Evolutionary conservation across 2,329 filamentous ascomycete genomes (phyloP), one percentile per base, ranked within the genome.

Genomic region (Ambrosiella cleistominuta): DNA sequence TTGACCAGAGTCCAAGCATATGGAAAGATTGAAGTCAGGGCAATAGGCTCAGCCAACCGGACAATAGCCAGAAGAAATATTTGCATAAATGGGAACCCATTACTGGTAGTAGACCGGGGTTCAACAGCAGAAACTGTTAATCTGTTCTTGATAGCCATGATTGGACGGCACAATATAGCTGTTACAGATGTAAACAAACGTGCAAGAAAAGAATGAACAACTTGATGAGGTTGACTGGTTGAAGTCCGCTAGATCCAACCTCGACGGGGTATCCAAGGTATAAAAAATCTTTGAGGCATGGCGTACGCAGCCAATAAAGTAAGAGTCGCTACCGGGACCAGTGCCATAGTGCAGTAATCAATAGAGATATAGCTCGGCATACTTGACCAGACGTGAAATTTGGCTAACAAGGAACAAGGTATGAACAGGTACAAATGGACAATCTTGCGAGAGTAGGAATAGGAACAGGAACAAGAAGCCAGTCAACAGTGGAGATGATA

Each of bases 11-110:
- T 79, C 85, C 86, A 94, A 61, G 87, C 87, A 70, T 95, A 96
- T 17, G 90, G 90, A 65, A 91, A 94, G 70, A 95, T 93, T 66
- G 87, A 93, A 1, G 89, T 95, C 63, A 96, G 79, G 55, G 90
- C 89, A 65, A 96, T 91, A 19, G 90, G 90, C 70, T 96, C 90
- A 57, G 89, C 87, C 64, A 96, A 81, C 62, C 90, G 88, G 67
- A 94, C 90, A 75, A 95, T 88, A 68, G 88, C 89, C 63, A 96
- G 78, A 15, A 95, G 72, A 64, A 91, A 89, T 35, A 95, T 81
- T 69, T 96, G 90, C 27, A 81, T 71, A 7, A 85, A 81, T 3
- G 89, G 90, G 66, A 95, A 95, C 4, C 40, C 40, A 17, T 7
- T 27, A 1, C 27, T n/a, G 40, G 35, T 17, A 13, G 27, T 17